Base-by-base conservation (phyloP, 78 protist species). In the Chrysochromulina tobinii region DNA sequence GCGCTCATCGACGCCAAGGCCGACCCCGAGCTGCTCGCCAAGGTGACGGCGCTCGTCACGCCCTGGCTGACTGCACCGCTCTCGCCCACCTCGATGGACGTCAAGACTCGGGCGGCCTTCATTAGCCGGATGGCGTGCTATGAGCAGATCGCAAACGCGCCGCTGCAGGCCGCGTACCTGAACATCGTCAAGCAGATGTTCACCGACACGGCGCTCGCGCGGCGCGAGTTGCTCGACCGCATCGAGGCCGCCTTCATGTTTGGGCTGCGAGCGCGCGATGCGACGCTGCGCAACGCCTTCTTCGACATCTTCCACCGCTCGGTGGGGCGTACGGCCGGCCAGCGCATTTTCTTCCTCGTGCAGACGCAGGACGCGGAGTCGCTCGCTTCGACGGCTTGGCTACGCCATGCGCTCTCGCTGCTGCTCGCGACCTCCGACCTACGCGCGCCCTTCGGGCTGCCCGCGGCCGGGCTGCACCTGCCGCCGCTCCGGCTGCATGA, bases 331-430 rank as follows among this genome's bases (percentile, higher is more conserved):
- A 20, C 89, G 1, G 79, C 92, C 8, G 48, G 5, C 20, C 95
- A 90, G 48, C 95, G 96, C 27, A 38, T 94, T 77, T 12, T 64
- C 66, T 88, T 92, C 73, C 53, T 96, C 0, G 1, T 93, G 61
- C 15, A 6, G 27, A 0, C n/a, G 83, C 88, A 88, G n/a, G 94
- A 89, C 25, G 94, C 96, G 97, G 98, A 96, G 81, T 23, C 91
- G 23, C 23, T 95, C 18, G 91, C 93, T 27, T 86, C 58, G 54
- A 69, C 89, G 11, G 93, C 90, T 90, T 96, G 97, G 97, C 85
- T 96, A 25, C 75, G 90, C 69, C 96, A 94, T 67, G 96, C 95
- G 20, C 21, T 91, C 7, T 96, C 95, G 48, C 72, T 96, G 51
- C 59, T 96, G n/a, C 89, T 95, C 20, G 81, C 91, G 14, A 2